Base-by-base conservation (phyloP, 768 basidiomycete species). In the Termitomyces bulborhizus region DNA sequence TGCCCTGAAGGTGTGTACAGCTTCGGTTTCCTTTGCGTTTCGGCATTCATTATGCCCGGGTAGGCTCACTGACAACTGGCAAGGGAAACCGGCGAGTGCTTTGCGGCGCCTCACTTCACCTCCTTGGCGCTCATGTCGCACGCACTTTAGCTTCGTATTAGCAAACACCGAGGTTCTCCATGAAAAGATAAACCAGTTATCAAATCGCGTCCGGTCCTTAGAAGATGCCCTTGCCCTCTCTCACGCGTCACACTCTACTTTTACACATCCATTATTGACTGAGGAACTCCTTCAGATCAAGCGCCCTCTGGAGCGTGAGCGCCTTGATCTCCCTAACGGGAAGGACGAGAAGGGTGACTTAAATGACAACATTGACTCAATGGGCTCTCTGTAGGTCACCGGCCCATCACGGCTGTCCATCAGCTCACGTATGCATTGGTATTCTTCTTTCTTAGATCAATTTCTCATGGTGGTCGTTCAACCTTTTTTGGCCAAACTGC, bases 151-250 rank as follows among this genome's bases (percentile, higher is more conserved):
- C 63, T 86, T 86, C 58, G 85, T 87, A 32, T 76, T 88, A 11
- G 85, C 85, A 18, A 86, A 86, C 60, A 86, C 85, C 34, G 84
- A 86, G 66, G 77, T 71, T 8, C 76, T 86, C 9, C 86, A 87
- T 58, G 84, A 85, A 56, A 87, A 85, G 68, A 87, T 87, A 45
- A 77, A 76, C 43, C 60, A 75, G 24, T 73, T 88, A 13, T 75
- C 83, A 15, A 82, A 68, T 56, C 81, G 86, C 44, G 82, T 87
- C 40, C 78, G 84, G 49, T 75, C 82, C 48, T 74, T 88, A n/a
- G 86, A 88, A 65, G 84, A 86, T 66, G 84, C 83, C 13, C 76
- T 88, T 11, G 68, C 74, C 3, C 71, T 78, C 45, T 74, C 81
- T 4, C 81, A 87, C 63, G 59, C 75, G 4, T 59, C 70, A 40